phyloP scores from a whole-genome alignment of 129 eudicot species.

The Glebionis coronaria region DNA sequence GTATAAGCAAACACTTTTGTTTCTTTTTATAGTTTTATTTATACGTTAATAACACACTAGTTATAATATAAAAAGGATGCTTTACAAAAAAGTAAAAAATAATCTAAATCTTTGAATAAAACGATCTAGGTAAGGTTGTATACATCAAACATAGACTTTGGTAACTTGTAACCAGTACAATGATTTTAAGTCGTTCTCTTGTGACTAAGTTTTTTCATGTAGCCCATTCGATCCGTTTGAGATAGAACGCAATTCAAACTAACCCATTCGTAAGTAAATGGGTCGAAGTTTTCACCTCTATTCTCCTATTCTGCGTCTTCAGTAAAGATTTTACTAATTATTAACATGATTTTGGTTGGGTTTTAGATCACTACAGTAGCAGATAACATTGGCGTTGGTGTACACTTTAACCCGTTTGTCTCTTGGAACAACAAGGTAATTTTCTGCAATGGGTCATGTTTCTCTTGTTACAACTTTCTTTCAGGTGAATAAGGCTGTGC shows the following conservation, averaged over 20 bases:
- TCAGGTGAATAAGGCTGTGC: background rate
- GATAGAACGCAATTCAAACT: no score
- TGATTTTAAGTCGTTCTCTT: background rate
- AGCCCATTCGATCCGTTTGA: background rate
- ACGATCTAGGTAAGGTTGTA: no score
- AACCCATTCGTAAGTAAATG: background rate
- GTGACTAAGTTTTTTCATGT: background rate
- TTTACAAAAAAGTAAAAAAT: no score
- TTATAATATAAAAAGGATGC: no score
- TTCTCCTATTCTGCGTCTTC: background rate
- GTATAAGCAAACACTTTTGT: slow-evolving; percentile 71
- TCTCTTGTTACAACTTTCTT: no score
- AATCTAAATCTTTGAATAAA: no score
- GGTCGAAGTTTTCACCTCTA: background rate
- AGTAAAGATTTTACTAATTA: background rate
- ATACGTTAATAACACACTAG: no score
- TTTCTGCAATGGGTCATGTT: background rate
- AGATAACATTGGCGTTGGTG: slow-evolving; percentile 76
- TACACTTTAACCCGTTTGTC: slow-evolving; percentile 94
- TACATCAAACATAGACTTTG: no score
- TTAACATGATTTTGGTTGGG: background rate
- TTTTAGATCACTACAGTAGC: slow-evolving; percentile 42
- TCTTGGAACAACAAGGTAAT: slow-evolving; percentile 47
- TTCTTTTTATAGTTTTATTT: slow-evolving; percentile 6
- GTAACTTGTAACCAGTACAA: no score